These are phyloP conservation scores for Metarhizium album DNA, from an alignment of 2,329 filamentous ascomycete genomes.

Conservation along the genomic window DNA sequence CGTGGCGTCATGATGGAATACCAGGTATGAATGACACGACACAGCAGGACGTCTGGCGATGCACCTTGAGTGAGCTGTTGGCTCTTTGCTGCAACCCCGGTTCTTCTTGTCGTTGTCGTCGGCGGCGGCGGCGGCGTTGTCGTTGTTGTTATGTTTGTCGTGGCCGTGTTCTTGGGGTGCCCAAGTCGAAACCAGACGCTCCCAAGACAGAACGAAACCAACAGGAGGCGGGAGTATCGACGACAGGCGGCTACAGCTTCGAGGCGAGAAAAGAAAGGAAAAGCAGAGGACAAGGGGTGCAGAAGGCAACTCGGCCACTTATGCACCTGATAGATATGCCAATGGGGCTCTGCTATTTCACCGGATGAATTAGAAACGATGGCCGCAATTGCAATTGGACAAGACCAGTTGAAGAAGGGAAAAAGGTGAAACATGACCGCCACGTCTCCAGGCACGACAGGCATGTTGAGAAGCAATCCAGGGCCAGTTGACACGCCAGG, in stretches of 20 bases:
- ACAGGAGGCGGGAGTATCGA: neutral
- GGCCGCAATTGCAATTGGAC: neutral
- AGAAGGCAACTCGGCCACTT: neutral
- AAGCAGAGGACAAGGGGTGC: neutral
- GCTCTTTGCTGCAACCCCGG: neutral
- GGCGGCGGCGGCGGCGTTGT: too few relatives aligned
- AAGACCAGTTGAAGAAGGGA: neutral
- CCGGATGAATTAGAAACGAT: neutral
- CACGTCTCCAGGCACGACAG: neutral
- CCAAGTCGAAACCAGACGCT: neutral
- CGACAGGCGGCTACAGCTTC: neutral
- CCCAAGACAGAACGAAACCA: neutral
- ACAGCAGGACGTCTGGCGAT: neutral
- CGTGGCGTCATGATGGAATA: neutral
- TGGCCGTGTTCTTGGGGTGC: neutral
- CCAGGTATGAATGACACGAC: neutral
- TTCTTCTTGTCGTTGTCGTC: neutral
- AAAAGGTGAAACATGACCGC: conserved; percentile 4
- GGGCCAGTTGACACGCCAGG: neutral
- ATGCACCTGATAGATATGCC: neutral
- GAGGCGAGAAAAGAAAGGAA: neutral
- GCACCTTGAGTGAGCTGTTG: neutral
- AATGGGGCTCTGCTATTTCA: neutral
- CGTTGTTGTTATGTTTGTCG: neutral
- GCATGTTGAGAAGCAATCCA: neutral